phyloP scores from a whole-genome alignment of 306 rosid genomes.

The Lathyrus oleraceus region DNA sequence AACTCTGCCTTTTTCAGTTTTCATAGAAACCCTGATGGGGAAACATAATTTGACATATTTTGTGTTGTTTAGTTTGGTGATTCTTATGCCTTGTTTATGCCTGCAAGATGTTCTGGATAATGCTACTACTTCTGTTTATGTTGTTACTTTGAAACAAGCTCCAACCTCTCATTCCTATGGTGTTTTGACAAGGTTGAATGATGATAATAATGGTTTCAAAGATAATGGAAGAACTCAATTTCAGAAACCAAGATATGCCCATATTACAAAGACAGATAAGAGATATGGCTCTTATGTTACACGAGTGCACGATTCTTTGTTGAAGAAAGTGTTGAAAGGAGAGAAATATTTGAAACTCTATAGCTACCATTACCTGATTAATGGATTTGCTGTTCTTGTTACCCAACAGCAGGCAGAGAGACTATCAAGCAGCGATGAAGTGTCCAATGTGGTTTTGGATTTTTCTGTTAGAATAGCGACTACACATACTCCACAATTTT shows the following conservation, averaged over 20 bases:
- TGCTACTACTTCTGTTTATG: conserved; percentile 62
- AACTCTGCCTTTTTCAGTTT: conserved; percentile 28
- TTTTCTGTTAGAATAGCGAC: too few species aligned
- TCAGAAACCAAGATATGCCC: conserved; percentile 74
- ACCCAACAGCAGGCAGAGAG: too few species aligned
- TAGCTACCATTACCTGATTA: too few species aligned
- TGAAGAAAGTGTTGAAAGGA: too few species aligned
- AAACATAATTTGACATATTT: conserved; percentile 43
- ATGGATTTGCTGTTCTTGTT: too few species aligned
- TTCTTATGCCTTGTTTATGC: conserved; percentile 49
- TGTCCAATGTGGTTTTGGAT: too few species aligned
- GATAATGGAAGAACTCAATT: conserved; percentile 50
- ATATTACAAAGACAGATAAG: too few species aligned
- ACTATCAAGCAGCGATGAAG: too few species aligned
- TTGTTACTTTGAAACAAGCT: conserved; percentile 73
- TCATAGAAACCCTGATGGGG: conserved; percentile 53
- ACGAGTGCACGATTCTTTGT: too few species aligned
- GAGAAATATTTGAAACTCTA: too few species aligned
- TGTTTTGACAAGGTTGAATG: conserved; percentile 49
- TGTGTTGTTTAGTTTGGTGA: conserved; percentile 47
- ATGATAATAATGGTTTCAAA: conserved; percentile 30
- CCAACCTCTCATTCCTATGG: conserved; percentile 57
- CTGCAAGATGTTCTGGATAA: conserved; percentile 53
- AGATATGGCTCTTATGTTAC: too few species aligned
- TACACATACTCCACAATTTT: too few species aligned